A percentile compares a stretch with the other conserved stretches of the same genome.
These are phyloP conservation scores for Kodamaea neixiangensis DNA, from an alignment of 805 yeast species.

Conservation along the genomic window DNA sequence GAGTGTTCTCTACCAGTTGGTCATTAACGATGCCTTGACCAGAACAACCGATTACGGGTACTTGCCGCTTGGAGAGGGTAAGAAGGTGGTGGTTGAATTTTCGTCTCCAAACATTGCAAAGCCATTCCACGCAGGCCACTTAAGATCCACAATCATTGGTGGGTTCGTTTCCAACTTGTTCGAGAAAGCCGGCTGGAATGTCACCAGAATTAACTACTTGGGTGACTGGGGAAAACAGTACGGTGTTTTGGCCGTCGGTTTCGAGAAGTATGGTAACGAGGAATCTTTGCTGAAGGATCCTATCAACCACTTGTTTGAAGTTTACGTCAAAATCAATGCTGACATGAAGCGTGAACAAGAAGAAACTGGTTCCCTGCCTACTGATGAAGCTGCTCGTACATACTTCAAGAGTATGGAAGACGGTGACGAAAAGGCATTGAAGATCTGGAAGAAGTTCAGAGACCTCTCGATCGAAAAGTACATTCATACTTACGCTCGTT, in stretches of 20 bases:
- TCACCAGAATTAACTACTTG: constrained; percentile 84
- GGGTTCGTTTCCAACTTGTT: constrained; percentile 90
- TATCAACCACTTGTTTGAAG: constrained; percentile 91
- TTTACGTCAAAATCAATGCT: constrained; percentile 83
- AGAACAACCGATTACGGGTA: constrained; percentile 69
- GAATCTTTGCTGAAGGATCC: constrained; percentile 74
- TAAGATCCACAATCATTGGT: constrained; percentile 96
- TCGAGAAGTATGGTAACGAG: constrained; percentile 79
- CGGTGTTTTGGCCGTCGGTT: constrained; percentile 94
- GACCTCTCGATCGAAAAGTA: constrained; percentile 87
- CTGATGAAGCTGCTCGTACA: constrained; percentile 82
- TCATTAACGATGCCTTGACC: constrained; percentile 66
- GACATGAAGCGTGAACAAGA: constrained; percentile 70
- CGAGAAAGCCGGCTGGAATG: constrained; percentile 92
- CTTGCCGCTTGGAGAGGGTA: constrained; percentile 66
- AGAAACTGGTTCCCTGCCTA: constrained; percentile 37
- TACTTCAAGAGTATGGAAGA: constrained; percentile 92
- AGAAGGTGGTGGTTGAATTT: constrained; percentile 79
- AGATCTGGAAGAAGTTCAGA: constrained; percentile 85
- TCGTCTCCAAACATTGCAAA: constrained; percentile 98
- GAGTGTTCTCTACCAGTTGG: constrained; percentile 62
- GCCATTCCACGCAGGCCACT: constrained; percentile 99
- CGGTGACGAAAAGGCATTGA: constrained; percentile 79
- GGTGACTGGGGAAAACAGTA: constrained; percentile 99
- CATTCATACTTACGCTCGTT: constrained; percentile 83